A percentile compares a stretch with the other conserved stretches of the same genome.
These are phyloP conservation scores for Fusarium chuoi DNA, from an alignment of 2,329 filamentous ascomycete species.

Conservation along the genomic window DNA sequence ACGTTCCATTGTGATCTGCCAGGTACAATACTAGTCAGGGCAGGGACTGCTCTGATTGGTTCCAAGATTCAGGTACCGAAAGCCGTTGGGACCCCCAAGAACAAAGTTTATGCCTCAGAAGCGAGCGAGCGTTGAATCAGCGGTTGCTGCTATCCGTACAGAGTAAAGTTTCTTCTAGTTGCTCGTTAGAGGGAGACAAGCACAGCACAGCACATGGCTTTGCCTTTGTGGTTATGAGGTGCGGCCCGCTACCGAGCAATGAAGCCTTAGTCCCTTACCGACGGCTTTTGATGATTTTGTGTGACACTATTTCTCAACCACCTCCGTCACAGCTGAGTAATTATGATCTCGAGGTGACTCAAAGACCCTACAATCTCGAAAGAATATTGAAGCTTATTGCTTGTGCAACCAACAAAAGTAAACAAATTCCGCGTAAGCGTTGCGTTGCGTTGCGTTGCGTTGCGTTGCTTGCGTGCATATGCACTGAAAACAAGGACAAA, in stretches of 20 bases:
- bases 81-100: conserved; percentile 22
- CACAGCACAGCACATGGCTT: conserved; percentile 3
- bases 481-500: background rate
- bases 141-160: background rate
- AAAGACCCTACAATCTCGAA: background rate
- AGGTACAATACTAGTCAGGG: conserved; percentile 40
- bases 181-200: background rate
- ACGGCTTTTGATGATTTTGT: background rate
- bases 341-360: background rate
- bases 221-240: background rate
- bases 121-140: background rate
- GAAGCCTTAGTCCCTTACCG: background rate
- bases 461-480: background rate
- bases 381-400: background rate
- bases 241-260: conserved; percentile 19
- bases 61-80: background rate
- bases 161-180: conserved; percentile 13
- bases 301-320: conserved; percentile 9
- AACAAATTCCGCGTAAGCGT: conserved; percentile 28
- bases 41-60: conserved; percentile 22
- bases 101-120: conserved; percentile 24
- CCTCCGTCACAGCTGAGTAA: conserved; percentile 6
- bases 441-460: background rate
- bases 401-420: background rate
- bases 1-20: conserved; percentile 39